Percentiles rank a stretch among this genome's conserved stretches.
phyloP scores from a whole-genome alignment of 2,329 filamentous ascomycete species.

The Clathrospora elynae region DNA sequence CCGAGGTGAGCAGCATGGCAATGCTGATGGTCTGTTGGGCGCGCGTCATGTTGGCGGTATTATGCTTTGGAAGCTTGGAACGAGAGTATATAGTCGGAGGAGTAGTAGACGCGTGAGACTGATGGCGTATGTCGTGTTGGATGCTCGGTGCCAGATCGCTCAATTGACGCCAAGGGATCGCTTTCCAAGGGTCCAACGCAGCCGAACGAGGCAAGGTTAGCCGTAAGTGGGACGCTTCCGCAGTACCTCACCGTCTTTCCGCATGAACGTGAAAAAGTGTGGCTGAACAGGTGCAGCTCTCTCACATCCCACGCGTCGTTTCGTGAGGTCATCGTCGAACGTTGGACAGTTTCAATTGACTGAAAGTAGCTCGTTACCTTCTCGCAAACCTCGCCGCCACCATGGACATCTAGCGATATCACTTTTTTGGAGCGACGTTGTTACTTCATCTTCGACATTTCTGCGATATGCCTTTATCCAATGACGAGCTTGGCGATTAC shows the following conservation, averaged over 20 bases:
- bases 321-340: conserved; percentile 2
- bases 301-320: conserved; percentile 3
- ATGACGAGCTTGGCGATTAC: conserved; percentile 23
- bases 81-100: conserved; percentile 30
- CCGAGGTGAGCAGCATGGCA: conserved; percentile 83
- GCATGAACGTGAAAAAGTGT: conserved; percentile 11
- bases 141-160: conserved; percentile 34
- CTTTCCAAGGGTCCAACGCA: conserved; percentile 24
- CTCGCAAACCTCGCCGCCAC: conserved; percentile 5
- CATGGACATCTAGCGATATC: conserved; percentile 18
- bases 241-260: conserved; percentile 13
- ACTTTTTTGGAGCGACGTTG: conserved; percentile 8
- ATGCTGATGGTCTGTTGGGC: conserved; percentile 91
- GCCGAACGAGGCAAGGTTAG: conserved; percentile 20
- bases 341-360: conserved; percentile 2
- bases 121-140: conserved; percentile 25
- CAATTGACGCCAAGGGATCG: conserved; percentile 34
- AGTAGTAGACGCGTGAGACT: conserved; percentile 11
- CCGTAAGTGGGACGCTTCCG: conserved; percentile 16
- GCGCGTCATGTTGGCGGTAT: conserved; percentile 75
- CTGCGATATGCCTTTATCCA: conserved; percentile 24
- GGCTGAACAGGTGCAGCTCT: conserved; percentile 15
- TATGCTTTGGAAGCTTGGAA: conserved; percentile 9
- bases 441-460: conserved; percentile 10
- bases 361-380: conserved; percentile 9